Evolutionary conservation across 768 basidiomycete genomes (phyloP), one percentile per base, ranked within the genome.

Genomic region (Austroboletus festivus): DNA sequence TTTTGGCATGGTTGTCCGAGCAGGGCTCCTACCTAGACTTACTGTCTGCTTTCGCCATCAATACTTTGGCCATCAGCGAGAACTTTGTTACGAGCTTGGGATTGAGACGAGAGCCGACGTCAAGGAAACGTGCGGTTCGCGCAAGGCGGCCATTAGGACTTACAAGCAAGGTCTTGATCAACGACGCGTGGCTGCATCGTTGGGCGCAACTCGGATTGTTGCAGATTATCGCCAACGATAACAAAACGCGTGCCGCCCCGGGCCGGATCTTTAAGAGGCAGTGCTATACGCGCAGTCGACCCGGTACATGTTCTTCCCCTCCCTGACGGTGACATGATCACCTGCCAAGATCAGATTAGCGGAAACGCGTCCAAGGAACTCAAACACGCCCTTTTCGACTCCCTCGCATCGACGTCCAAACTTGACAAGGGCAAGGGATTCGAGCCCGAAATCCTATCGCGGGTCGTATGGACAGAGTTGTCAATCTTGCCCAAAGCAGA

Each of bases 401-500:
- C 54, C 44, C 3, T 70, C 22, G 16, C 23, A 46, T 38, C 26
- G 30, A 30, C 19, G 31, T 44, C 52, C 26, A 52, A 51, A 23
- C 23, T 16, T 21, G 38, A 35, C 47, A 37, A 24, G 12, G 34
- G 58, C 47, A 46, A 47, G 26, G 58, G 63, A 1, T 60, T 67
- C 46, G 63, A 63, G 20, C 22, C 56, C 12, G 54, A 48, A 13
- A 54, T 64, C 21, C 28, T 38, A 15, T 61, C 61, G 1, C 50
- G 69, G 4, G 37, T 75, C 35, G 28, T 38, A 4, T 66, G 73
- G 39, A 71, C 65, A 1, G 76, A 79, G 22, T 59, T 75, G 0
- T 78, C 76, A 1, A 52, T 80, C 16, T 40, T 66, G 1, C 56
- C 62, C 37, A 79, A 79, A 48, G 51, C 57, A 8, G 78, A 81